Evolutionary conservation across 2,329 filamentous ascomycete genomes (phyloP).

Genomic region (Phialophora verrucosa): DNA sequence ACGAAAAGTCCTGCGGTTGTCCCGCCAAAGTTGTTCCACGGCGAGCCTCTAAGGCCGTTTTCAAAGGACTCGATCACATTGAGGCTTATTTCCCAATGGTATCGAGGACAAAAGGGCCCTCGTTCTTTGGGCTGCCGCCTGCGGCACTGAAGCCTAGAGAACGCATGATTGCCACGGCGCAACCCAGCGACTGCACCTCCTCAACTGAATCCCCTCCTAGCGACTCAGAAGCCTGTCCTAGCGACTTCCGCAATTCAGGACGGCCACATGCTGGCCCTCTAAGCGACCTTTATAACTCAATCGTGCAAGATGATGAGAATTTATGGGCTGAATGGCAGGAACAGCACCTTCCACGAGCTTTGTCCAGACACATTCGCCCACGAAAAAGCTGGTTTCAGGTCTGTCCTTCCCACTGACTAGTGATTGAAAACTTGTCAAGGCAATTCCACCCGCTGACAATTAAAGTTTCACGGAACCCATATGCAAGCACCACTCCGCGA

Average conservation of each 20-base stretch:
- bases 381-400: background rate
- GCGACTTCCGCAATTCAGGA: background rate
- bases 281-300: background rate
- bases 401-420: background rate
- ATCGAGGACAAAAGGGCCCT: conserved; percentile 13
- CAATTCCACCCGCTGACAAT: background rate
- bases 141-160: background rate
- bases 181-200: background rate
- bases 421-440: background rate
- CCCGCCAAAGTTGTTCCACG: conserved; percentile 18
- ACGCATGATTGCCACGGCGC: background rate
- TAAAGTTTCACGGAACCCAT: background rate
- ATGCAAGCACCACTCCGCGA: background rate
- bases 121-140: conserved; percentile 29
- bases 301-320: conserved; percentile 12
- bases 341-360: conserved; percentile 7
- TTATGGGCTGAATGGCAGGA: conserved; percentile 23
- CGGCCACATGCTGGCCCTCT: background rate
- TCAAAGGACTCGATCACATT: conserved; percentile 18
- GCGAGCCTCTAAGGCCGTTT: conserved; percentile 14
- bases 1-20: conserved; percentile 6
- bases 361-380: conserved; percentile 4
- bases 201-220: background rate
- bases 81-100: conserved; percentile 32
- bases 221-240: background rate